phyloP scores from a whole-genome alignment of 768 basidiomycete genomes.

The Boletus pseudopeckii region DNA sequence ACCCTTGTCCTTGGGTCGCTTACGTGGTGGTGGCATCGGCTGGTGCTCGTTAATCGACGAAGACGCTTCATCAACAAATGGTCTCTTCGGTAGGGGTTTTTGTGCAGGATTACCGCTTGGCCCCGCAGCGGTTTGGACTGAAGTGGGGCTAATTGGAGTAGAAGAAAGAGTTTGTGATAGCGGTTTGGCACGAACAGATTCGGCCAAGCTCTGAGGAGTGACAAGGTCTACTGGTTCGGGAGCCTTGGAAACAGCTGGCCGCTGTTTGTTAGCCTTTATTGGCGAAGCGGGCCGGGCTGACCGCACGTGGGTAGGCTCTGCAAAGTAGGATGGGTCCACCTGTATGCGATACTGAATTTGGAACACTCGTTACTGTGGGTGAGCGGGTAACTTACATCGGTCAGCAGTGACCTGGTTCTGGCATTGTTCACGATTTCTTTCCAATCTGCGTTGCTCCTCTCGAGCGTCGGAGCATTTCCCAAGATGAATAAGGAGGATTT shows the following conservation, averaged over 20 bases:
- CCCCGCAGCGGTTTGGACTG: not conserved
- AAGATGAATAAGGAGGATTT: constrained; percentile 92
- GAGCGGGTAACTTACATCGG: constrained; percentile 46
- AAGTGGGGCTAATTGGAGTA: not conserved
- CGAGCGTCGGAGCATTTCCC: constrained; percentile 85
- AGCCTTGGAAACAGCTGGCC: constrained; percentile 7
- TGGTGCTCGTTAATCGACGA: constrained; percentile 19
- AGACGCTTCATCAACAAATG: constrained; percentile 15
- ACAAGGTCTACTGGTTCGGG: constrained; percentile 33
- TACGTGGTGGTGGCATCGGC: constrained; percentile 27
- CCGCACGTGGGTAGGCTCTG: constrained; percentile 20
- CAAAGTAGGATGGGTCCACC: constrained; percentile 40
- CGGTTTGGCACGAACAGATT: constrained; percentile 27
- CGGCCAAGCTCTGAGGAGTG: constrained; percentile 38
- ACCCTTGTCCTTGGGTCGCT: constrained; percentile 32
- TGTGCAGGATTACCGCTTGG: constrained; percentile 8
- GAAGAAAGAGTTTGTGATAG: constrained; percentile 12
- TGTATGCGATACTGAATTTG: constrained; percentile 8
- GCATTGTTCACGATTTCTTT: constrained; percentile 75
- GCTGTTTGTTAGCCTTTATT: constrained; percentile 22
- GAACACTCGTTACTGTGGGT: not conserved
- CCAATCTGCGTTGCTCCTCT: constrained; percentile 83
- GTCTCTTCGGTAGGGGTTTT: constrained; percentile 21
- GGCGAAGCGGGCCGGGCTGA: constrained; percentile 20
- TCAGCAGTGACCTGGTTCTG: constrained; percentile 54